Conservation (phyloP, 2,329 filamentous ascomycete species). For the Diplodia intermedia region DNA sequence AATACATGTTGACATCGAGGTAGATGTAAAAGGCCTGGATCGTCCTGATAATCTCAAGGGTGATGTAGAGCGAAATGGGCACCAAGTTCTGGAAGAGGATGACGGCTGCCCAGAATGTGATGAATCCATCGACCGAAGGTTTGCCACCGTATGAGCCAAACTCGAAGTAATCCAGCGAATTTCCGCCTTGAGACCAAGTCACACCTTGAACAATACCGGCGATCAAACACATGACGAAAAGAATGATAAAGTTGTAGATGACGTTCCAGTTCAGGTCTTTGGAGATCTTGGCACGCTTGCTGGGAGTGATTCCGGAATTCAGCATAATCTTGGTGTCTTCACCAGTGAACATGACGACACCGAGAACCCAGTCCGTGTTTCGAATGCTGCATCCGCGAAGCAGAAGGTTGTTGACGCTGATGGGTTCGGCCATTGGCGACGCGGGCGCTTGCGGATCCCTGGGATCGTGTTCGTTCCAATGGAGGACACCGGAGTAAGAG, state of each 20-base stretch:
- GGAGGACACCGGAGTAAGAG: conserved; percentile 87
- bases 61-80: conserved; percentile 97
- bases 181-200: conserved; percentile 76
- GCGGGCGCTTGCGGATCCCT: conserved; percentile 67
- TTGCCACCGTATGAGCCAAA: conserved; percentile 78
- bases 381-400: conserved; percentile 91
- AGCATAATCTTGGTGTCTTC: conserved; percentile 99
- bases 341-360: conserved; percentile 91
- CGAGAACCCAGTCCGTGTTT: conserved; percentile 96
- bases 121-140: conserved; percentile 82
- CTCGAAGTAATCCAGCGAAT: conserved; percentile 82
- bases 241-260: conserved; percentile 91
- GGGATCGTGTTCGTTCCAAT: conserved; percentile 78
- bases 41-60: conserved; percentile 92
- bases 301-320: conserved; percentile 94
- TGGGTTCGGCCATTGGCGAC: conserved; percentile 86
- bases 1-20: conserved; percentile 96
- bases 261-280: conserved; percentile 97
- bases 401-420: conserved; percentile 93
- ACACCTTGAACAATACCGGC: conserved; percentile 84
- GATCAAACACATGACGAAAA: conserved; percentile 87
- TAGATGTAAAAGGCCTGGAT: conserved; percentile 97
- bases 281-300: conserved; percentile 88
- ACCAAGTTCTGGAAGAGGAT: conserved; percentile 99
- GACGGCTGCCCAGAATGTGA: conserved; percentile 94